A percentile compares a stretch with the other conserved stretches of the same genome.
phyloP scores from a whole-genome alignment of 228 moss, liverwort and hornwort genomes.

The Sphagnum fallax region DNA sequence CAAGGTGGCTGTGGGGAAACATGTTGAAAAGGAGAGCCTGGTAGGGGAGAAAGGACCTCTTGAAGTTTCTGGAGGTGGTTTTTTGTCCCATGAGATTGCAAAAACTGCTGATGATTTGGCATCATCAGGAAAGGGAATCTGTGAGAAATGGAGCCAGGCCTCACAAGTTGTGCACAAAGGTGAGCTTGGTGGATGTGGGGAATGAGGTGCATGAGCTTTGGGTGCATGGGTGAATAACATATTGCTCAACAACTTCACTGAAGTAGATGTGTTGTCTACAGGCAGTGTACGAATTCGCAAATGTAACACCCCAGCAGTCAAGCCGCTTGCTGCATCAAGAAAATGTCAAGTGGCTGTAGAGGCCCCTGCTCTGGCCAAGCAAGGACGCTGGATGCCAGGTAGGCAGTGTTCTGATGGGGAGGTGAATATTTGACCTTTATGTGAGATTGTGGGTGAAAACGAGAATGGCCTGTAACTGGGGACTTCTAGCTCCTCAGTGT shows the following conservation, averaged over 20 bases:
- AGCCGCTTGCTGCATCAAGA: background rate
- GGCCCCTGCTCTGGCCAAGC: background rate
- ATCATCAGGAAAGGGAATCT: slow-evolving; percentile 18
- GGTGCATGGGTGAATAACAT: slow-evolving; percentile 1
- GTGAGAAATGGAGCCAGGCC: slow-evolving; percentile 3
- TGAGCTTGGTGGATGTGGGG: slow-evolving; percentile 1
- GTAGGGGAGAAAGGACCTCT: slow-evolving; percentile 26
- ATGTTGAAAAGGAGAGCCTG: slow-evolving; percentile 14
- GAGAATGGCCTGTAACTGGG: background rate
- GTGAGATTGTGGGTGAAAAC: background rate
- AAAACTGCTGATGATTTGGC: slow-evolving; percentile 8
- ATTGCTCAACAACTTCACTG: background rate
- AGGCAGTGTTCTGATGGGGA: background rate
- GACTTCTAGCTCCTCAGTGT: too few species aligned
- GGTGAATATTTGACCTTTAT: background rate
- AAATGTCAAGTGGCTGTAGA: slow-evolving; percentile 4
- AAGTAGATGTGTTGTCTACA: background rate
- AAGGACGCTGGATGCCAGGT: slow-evolving; percentile 4
- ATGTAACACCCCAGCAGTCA: background rate
- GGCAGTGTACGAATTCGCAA: background rate
- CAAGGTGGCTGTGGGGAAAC: too few species aligned
- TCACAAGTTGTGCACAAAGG: background rate
- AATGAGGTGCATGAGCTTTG: background rate
- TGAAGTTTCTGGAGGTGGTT: slow-evolving; percentile 10
- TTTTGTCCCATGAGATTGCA: slow-evolving; percentile 11